Base-by-base conservation (phyloP, 371 early-diverging fungal species). In the Zopfochytrium polystomum region DNA sequence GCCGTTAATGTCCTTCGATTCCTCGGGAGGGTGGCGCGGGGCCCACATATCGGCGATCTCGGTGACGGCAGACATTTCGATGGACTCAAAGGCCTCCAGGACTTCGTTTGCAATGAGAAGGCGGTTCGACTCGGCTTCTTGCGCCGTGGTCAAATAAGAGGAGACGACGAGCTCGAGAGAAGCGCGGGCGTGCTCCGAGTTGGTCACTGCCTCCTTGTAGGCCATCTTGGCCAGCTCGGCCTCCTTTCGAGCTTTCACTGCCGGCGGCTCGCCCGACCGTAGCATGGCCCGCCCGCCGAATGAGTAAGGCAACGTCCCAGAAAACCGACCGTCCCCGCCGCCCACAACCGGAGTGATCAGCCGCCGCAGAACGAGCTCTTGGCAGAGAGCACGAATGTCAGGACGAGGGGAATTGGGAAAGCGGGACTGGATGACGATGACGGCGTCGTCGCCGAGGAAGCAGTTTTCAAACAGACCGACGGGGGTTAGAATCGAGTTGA, bases 111-210 rank as follows among this genome's bases (percentile, higher is more conserved):
- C 43, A 9, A 73, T 58, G 25, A 30, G 32, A 13, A 73, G 46
- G 1, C 73, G 60, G 33, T 55, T 52, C 3, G 27, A 13, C 53
- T 63, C 62, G 43, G 65, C 62, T 23, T 67, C 67, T 50, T 73
- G 69, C 9, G 65, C 69, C 13, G 61, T 61, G n/a, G 61, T 30
- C 2, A 68, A 55, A 55, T 64, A 73, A 30, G 67, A 67, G 25
- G 69, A 62, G 42, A 73, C 68, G 26, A 62, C 59, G 52, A 64
- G 64, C 50, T 68, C 67, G 25, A 73, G 62, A 1, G 69, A 64
- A 13, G 45, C 33, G n/a, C 73, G 60, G 26, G 65, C 59, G 52
- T 69, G 73, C 30, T 69, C 69, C 1, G 69, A 66, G 29, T 27
- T 29, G 23, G 50, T 49, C 46, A 73, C 54, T 20, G 59, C 52